These are phyloP conservation scores for Mortierella sp. DNA, from an alignment of 371 early-diverging fungal genomes.

Conservation along the genomic window DNA sequence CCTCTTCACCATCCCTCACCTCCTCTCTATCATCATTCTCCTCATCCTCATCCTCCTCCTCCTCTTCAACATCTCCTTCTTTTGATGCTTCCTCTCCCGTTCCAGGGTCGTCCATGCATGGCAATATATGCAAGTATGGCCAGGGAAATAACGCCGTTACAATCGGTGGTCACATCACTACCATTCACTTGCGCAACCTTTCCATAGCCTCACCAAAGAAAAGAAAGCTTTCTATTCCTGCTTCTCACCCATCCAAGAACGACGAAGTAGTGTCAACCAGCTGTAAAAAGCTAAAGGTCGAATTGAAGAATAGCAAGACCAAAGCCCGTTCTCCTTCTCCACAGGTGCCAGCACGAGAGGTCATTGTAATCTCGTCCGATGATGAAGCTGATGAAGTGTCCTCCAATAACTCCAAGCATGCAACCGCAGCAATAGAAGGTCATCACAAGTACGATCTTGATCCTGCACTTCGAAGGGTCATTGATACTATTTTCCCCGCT, in stretches of 20 bases:
- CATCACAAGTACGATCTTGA: conserved; percentile 31
- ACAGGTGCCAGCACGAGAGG: conserved; percentile 9
- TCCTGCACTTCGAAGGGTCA: conserved; percentile 20
- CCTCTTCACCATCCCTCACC: conserved; percentile 31
- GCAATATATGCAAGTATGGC: neutral
- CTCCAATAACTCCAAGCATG: neutral
- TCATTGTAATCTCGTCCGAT: conserved; percentile 51
- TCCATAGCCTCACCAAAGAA: neutral
- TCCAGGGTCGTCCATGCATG: conserved; percentile 1
- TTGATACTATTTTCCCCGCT: conserved; percentile 45
- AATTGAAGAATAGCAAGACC: neutral
- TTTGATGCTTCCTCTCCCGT: conserved; percentile 7
- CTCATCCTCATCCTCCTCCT: conserved; percentile 19
- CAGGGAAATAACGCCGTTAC: conserved; percentile 22
- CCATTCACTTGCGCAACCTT: conserved; percentile 23
- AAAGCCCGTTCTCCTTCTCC: neutral
- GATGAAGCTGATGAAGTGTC: conserved; percentile 18
- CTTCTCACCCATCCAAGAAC: neutral
- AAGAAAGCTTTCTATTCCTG: neutral
- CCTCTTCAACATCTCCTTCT: conserved; percentile 15
- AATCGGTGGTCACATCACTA: conserved; percentile 19
- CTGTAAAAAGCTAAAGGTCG: conserved; percentile 11
- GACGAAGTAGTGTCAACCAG: neutral
- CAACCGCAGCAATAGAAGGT: neutral
- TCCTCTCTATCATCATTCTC: conserved; percentile 21